Base-by-base conservation (phyloP, 345 rosid species). In the Eucalyptus regnans region DNA sequence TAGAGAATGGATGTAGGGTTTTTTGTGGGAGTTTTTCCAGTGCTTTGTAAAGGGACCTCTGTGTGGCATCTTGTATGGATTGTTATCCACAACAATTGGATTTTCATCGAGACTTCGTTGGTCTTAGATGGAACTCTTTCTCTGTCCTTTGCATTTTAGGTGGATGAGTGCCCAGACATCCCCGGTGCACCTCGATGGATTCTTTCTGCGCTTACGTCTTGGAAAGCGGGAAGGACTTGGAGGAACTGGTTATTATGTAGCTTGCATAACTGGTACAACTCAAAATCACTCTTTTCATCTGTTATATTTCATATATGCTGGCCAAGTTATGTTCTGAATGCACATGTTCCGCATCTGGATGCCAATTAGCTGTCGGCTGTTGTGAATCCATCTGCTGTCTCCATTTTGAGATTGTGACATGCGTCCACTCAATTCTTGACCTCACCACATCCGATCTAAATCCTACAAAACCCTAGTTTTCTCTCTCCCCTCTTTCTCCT, bases 181-280 rank as follows among this genome's bases (percentile, higher is more conserved):
- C 62, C 90, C 90, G 43, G 88, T 92, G 23, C 93, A 90, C 87
- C 98, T 96, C 25, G 90, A 95, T 91, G 99, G 99, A 20, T 94
- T 93, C 89, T 96, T 93, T 89, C 90, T 98, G 92, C 97, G 99
- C 50, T 90, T 96, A 93, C 94, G 98, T 87, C 93, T 98, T 9
- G 96, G 97, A 83, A 96, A 95, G 91, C 93, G 98, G 98, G 93
- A 94, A 87, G 98, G 95, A 86, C 89, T 93, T 29, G 95, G 96
- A 31, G 96, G 95, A 92, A 94, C 98, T 6, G 96, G 97, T 56
- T 98, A 96, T 89, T 83, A 92, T 68, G 98, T 95, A 33, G 99
- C 97, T 43, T 90, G 95, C 92, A 94, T 98, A 87, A 92, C 92
- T 87, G 99, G 99, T 96, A 94, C 54, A 81, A 86, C n/a, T 43